Conservation (phyloP, 75 land plant genomes). For the Ceratopteris richardii region DNA sequence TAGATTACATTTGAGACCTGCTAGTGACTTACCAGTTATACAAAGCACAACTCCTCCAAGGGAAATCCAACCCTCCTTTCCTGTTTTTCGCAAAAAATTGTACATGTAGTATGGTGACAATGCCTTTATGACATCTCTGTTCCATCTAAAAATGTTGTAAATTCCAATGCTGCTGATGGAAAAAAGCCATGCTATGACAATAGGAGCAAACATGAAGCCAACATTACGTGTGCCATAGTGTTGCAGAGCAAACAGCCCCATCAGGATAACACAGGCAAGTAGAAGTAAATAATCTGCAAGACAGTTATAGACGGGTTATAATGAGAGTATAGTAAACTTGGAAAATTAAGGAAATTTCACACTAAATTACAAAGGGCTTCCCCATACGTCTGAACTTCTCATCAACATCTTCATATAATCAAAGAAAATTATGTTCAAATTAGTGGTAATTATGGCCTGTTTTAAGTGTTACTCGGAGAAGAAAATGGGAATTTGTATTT, state of each 20-base stretch:
- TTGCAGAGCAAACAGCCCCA: constrained; percentile 70
- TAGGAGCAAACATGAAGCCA: constrained; percentile 72
- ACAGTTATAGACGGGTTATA: not conserved
- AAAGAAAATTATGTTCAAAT: no score
- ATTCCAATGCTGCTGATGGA: constrained; percentile 72
- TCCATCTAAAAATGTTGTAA: constrained; percentile 67
- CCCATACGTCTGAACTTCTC: no score
- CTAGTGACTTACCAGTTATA: constrained; percentile 61
- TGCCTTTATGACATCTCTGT: constrained; percentile 46
- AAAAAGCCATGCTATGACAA: constrained; percentile 62
- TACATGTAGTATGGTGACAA: constrained; percentile 74
- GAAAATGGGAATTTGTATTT: no score
- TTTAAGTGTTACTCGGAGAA: no score
- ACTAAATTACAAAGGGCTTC: no score
- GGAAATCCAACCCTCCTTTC: constrained; percentile 64
- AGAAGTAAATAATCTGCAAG: constrained; percentile 60
- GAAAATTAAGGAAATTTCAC: no score
- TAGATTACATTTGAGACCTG: no score
- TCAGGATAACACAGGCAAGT: constrained; percentile 56
- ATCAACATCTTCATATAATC: no score
- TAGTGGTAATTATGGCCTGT: no score
- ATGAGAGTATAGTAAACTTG: no score
- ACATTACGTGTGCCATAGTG: constrained; percentile 75
- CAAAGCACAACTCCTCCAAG: constrained; percentile 80
- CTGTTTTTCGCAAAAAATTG: constrained; percentile 55